Conservation (phyloP, 2,329 filamentous ascomycete species). For the Fusarium pseudocircinatum region DNA sequence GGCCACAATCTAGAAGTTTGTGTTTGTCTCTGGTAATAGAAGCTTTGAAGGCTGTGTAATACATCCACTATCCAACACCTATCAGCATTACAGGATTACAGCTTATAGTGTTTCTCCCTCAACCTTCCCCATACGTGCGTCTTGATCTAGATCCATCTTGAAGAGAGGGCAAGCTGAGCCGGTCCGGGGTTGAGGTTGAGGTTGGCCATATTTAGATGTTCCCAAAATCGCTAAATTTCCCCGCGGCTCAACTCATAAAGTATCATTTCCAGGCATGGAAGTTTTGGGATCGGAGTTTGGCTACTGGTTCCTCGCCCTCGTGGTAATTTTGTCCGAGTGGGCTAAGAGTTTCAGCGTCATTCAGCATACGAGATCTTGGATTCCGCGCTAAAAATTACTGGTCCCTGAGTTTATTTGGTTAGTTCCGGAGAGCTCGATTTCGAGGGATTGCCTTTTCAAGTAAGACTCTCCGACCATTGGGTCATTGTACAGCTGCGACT, state of each 20-base stretch:
- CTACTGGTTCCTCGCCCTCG: background rate
- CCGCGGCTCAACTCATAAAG: too few relatives aligned
- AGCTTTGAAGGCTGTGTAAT: background rate
- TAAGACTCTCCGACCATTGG: constrained; percentile 15
- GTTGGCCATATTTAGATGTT: too few relatives aligned
- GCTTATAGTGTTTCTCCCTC: background rate
- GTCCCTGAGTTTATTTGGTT: constrained; percentile 9
- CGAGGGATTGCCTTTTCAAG: constrained; percentile 1
- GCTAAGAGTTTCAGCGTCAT: background rate
- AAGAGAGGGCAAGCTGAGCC: too few relatives aligned
- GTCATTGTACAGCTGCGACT: constrained; percentile 8
- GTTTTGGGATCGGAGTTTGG: background rate
- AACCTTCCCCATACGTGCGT: constrained; percentile 10
- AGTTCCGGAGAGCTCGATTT: constrained; percentile 22
- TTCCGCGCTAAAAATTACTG: background rate
- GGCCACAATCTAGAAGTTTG: background rate
- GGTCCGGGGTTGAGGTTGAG: too few relatives aligned
- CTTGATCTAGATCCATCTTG: background rate
- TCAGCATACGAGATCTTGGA: background rate
- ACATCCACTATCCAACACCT: background rate
- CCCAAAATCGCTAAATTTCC: too few relatives aligned
- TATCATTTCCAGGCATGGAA: too few relatives aligned
- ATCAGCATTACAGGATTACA: background rate
- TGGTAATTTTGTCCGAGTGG: constrained; percentile 36
- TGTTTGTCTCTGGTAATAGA: background rate